phyloP scores from a whole-genome alignment of 2,329 filamentous ascomycete species.

The Penicillium polonicum region DNA sequence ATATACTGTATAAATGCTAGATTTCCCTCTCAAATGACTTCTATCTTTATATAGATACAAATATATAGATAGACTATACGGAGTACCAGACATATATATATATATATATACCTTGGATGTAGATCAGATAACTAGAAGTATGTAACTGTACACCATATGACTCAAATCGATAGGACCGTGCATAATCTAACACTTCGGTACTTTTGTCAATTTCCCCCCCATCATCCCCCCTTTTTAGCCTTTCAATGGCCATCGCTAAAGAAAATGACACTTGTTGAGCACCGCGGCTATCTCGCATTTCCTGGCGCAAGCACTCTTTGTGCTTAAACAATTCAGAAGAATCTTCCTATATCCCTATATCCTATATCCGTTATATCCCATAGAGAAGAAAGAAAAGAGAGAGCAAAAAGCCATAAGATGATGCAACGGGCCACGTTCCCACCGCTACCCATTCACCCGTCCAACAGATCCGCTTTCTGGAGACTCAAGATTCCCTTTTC shows the following conservation, averaged over 20 bases:
- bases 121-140: not conserved
- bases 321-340: not conserved
- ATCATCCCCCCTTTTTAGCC: not conserved
- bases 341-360: not conserved
- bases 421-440: constrained; percentile 8
- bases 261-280: not conserved
- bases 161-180: not conserved
- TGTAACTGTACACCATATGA: not conserved
- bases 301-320: not conserved
- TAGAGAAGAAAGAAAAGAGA: not conserved
- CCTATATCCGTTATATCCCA: not conserved
- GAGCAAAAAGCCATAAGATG: not conserved
- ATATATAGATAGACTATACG: not conserved
- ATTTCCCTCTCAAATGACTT: not conserved
- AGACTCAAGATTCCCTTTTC: constrained; percentile 20
- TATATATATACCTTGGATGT: not conserved
- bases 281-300: not conserved
- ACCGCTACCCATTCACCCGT: constrained; percentile 8
- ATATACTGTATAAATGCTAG: not conserved
- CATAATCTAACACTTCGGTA: not conserved
- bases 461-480: constrained; percentile 16
- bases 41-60: not conserved
- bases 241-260: not conserved
- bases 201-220: not conserved
- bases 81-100: not conserved